Conservation (phyloP, 1,284 basidiomycete genomes). For the Boletus semigastroideus region DNA sequence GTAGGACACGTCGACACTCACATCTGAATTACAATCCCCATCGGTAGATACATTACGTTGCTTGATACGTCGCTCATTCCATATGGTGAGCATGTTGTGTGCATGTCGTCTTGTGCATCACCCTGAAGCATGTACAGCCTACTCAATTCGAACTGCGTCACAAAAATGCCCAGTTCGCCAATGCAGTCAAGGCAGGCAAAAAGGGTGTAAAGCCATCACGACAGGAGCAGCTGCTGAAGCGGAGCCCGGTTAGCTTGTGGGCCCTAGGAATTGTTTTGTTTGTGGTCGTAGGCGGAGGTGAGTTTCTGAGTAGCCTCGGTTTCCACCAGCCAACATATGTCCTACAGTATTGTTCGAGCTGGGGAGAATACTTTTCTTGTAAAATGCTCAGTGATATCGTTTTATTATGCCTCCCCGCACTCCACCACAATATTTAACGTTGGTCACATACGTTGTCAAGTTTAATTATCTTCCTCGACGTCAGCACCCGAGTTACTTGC, state of each 20-base stretch:
- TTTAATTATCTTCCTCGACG: slow-evolving; percentile 37
- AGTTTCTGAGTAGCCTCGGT: slow-evolving; percentile 26
- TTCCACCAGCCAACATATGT: slow-evolving; percentile 5
- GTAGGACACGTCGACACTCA: slow-evolving; percentile 22
- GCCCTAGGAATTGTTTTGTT: slow-evolving; percentile 67
- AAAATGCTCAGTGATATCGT: slow-evolving; percentile 17
- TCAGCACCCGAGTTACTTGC: slow-evolving; percentile 46
- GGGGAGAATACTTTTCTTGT: slow-evolving; percentile 63
- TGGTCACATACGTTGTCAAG: slow-evolving; percentile 21
- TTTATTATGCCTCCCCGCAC: slow-evolving; percentile 2
- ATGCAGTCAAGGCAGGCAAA: slow-evolving; percentile 67
- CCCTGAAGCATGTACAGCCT: slow-evolving; percentile 38
- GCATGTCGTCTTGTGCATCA: not conserved
- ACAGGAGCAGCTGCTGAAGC: slow-evolving; percentile 66
- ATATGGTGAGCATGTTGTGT: slow-evolving; percentile 20
- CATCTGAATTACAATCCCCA: not conserved
- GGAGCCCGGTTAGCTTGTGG: slow-evolving; percentile 70
- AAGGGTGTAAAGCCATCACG: slow-evolving; percentile 70
- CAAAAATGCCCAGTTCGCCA: slow-evolving; percentile 75
- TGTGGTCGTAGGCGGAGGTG: slow-evolving; percentile 75
- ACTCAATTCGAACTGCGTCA: slow-evolving; percentile 78
- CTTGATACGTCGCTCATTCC: slow-evolving; percentile 15
- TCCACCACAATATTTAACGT: slow-evolving; percentile 14
- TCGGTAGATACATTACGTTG: not conserved
- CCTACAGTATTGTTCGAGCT: slow-evolving; percentile 70